phyloP scores from a whole-genome alignment of 306 rosid species.

The Cicer bijugum region DNA sequence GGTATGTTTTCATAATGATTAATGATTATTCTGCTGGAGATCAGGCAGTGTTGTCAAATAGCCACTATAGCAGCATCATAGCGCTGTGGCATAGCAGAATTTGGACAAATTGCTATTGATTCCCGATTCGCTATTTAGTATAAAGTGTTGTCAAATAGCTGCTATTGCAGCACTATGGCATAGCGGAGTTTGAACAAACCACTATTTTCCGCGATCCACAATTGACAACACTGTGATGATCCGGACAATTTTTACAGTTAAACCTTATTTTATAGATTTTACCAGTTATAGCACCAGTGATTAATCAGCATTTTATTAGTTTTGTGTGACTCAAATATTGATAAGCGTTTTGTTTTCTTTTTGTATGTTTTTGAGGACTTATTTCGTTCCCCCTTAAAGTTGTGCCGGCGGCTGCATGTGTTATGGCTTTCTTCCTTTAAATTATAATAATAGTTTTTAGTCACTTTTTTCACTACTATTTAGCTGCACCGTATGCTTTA shows the following conservation, averaged over 20 bases:
- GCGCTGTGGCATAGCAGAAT: too few relatives aligned
- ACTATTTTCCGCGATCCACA: too few relatives aligned
- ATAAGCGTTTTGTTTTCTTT: background rate
- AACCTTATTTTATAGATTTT: constrained; percentile 27
- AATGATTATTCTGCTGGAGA: constrained; percentile 23
- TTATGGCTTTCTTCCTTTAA: background rate
- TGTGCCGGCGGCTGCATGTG: background rate
- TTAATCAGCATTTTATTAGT: background rate
- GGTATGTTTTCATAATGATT: constrained; percentile 53
- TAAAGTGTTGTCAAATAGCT: too few relatives aligned
- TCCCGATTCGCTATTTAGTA: too few relatives aligned
- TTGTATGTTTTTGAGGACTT: background rate
- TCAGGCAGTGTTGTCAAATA: too few relatives aligned
- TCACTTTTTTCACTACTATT: constrained; percentile 24
- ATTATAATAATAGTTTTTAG: too few relatives aligned
- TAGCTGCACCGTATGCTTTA: background rate
- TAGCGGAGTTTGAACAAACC: too few relatives aligned
- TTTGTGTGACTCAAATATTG: constrained; percentile 24
- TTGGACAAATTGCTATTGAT: too few relatives aligned
- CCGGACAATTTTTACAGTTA: background rate
- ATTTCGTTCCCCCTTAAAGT: background rate
- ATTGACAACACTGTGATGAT: background rate
- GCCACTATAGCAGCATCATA: too few relatives aligned
- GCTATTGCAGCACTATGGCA: too few relatives aligned
- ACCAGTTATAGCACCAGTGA: background rate